Evolutionary conservation across 2,329 filamentous ascomycete species (phyloP).

Genomic region (Huntiella abstrusa): DNA sequence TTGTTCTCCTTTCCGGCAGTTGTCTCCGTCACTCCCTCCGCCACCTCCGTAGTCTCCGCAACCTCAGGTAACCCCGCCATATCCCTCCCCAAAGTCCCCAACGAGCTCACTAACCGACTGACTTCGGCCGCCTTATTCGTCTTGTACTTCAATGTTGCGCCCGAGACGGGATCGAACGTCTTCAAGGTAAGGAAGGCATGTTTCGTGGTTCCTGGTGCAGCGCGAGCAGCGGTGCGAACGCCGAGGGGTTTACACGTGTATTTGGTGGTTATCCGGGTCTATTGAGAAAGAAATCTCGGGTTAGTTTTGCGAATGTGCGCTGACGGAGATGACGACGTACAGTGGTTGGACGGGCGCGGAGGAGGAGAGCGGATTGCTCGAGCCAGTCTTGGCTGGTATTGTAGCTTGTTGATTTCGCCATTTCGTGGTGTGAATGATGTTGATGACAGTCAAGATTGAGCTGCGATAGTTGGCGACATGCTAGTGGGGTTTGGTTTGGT

Average conservation of each 20-base stretch:
- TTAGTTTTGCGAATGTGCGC: constrained; percentile 3
- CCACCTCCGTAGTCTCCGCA: constrained; percentile 15
- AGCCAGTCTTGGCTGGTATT: constrained; percentile 79
- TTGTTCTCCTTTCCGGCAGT: constrained; percentile 15
- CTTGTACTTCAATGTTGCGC: constrained; percentile 73
- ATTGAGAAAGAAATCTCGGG: constrained; percentile 1
- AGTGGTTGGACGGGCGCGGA: constrained; percentile 69
- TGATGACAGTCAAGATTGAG: not conserved
- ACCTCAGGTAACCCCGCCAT: constrained; percentile 39
- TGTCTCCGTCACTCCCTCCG: constrained; percentile 20
- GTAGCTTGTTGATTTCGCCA: constrained; percentile 42
- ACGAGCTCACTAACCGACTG: constrained; percentile 54
- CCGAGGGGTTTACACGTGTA: constrained; percentile 32
- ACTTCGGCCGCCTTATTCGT: constrained; percentile 88
- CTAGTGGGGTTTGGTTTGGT: not conserved
- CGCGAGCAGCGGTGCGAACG: constrained; percentile 15
- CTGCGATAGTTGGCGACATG: not conserved
- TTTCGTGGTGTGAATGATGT: constrained; percentile 3
- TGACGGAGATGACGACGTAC: constrained; percentile 30
- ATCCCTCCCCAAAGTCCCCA: constrained; percentile 56
- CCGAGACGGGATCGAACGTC: constrained; percentile 69
- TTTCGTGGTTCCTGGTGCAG: constrained; percentile 19
- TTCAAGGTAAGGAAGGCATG: constrained; percentile 64
- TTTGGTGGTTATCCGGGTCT: constrained; percentile 85
- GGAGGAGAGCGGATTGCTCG: constrained; percentile 63